Percentiles rank a stretch among this genome's conserved stretches.
phyloP scores from a whole-genome alignment of 495 filamentous ascomycete species.

The Xylaria intraflava region DNA sequence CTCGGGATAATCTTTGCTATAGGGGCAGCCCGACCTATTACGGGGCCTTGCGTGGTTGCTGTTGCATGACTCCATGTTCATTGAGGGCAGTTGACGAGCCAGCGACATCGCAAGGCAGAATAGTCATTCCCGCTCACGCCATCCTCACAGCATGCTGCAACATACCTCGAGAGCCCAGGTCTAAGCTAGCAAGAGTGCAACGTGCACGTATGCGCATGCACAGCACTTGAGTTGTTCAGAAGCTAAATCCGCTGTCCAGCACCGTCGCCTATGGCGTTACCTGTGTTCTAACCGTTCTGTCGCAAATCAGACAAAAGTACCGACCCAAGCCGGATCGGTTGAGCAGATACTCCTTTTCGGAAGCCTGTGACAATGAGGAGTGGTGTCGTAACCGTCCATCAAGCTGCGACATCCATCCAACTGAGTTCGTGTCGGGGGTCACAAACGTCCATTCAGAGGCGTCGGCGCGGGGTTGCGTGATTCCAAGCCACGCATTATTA shows the following conservation, averaged over 20 bases:
- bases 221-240: not conserved
- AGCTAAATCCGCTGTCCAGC: too few relatives aligned
- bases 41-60: not conserved
- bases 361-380: not conserved
- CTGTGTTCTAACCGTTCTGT: not conserved
- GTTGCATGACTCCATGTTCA: not conserved
- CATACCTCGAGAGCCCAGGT: not conserved
- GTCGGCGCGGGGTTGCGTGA: slow-evolving; percentile 4
- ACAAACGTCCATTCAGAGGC: not conserved
- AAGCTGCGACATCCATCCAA: slow-evolving; percentile 6
- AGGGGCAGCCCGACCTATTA: not conserved
- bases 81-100: slow-evolving; percentile 1
- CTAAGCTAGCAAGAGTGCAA: not conserved
- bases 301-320: not conserved
- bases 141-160: not conserved
- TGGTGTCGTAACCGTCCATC: slow-evolving; percentile 4
- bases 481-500: slow-evolving; percentile 5
- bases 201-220: not conserved
- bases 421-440: slow-evolving; percentile 8
- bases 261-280: not conserved
- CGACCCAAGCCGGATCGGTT: not conserved
- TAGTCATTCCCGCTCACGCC: not conserved
- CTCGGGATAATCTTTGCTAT: not conserved
- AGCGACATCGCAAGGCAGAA: slow-evolving; percentile 7
- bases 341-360: not conserved